Base-by-base conservation (phyloP, 306 rosid species). In the Quercus cerris region DNA sequence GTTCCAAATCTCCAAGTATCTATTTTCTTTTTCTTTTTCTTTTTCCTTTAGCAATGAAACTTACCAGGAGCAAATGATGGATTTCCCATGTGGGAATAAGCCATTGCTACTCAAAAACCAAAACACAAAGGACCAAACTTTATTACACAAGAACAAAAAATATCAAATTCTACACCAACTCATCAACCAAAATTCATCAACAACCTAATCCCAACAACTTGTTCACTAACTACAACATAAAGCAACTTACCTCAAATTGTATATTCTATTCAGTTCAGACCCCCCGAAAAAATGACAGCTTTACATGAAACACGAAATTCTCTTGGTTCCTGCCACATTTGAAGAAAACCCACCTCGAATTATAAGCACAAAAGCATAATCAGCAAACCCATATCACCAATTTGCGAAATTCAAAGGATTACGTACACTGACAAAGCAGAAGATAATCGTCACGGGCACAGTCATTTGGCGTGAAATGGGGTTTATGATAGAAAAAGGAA, bases 301-400 rank as follows among this genome's bases (percentile, higher is more conserved):
- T 38, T 59, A 10, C 12, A 19, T 78, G 71, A 58, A 72, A 55
- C 18, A 77, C 25, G 85, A 85, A 82, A 76, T 68, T 54, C 31
- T 69, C 70, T 35, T n/a, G 59, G 72, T 75, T 71, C 44, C 71
- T 14, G 77, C 74, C 41, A 81, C 75, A 46, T 64, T 49, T 10
- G 49, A 46, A 23, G 31, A 80, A 84, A 86, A 82, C 61, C 85
- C 55, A 88, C 61, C 75, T 75, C 62, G 18, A 82, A 81, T 80
- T 75, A 52, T n/a, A 62, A 18, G 71, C 54, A 62, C 23, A 3
- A 31, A 52, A 84, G 54, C 81, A 79, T 75, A 66, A 33, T 69
- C 78, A 64, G 75, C 64, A 25, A 75, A 64, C 81, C 88, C 88
- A 82, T 41, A 73, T 59, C 27, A 38, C 44, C 55, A 44, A 84